Conservation (phyloP, 768 basidiomycete genomes). For the Stropharia rugosoannulata region DNA sequence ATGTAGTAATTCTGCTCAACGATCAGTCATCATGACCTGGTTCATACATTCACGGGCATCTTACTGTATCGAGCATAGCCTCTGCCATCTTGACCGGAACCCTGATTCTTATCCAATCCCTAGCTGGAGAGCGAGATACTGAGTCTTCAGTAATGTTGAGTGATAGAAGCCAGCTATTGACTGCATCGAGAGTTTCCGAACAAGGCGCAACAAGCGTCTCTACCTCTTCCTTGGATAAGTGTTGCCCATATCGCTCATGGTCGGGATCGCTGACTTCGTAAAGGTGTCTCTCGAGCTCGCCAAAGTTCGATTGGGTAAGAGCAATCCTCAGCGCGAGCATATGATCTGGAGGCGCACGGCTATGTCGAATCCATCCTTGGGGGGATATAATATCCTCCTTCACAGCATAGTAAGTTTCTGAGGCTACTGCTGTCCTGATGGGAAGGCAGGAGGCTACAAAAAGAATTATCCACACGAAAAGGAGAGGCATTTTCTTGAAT, state of each 20-base stretch:
- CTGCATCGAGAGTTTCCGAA: slow-evolving; percentile 46
- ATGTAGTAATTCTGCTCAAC: slow-evolving; percentile 54
- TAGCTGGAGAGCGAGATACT: slow-evolving; percentile 55
- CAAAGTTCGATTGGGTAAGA: slow-evolving; percentile 52
- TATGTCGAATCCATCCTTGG: slow-evolving; percentile 42
- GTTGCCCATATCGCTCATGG: slow-evolving; percentile 51
- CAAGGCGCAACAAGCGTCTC: slow-evolving; percentile 61
- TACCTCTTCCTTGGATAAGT: slow-evolving; percentile 65
- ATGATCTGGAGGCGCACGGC: slow-evolving; percentile 41
- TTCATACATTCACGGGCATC: slow-evolving; percentile 13
- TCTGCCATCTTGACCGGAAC: slow-evolving; percentile 62
- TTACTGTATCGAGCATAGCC: slow-evolving; percentile 68
- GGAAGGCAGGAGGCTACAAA: not conserved
- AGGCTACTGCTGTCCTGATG: not conserved
- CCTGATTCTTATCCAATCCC: slow-evolving; percentile 66
- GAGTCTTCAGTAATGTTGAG: slow-evolving; percentile 51
- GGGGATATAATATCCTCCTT: slow-evolving; percentile 46
- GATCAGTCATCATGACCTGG: not conserved
- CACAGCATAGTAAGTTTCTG: slow-evolving; percentile 20
- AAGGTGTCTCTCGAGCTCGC: slow-evolving; percentile 46
- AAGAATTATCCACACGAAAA: too few species aligned
- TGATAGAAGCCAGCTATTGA: slow-evolving; percentile 60
- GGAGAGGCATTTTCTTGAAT: too few species aligned
- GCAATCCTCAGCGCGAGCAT: slow-evolving; percentile 57
- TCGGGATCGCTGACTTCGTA: slow-evolving; percentile 58